A percentile compares a stretch with the other conserved stretches of the same genome.
Evolutionary conservation across 768 basidiomycete genomes (phyloP).

Genomic region (Mycena maculata): DNA sequence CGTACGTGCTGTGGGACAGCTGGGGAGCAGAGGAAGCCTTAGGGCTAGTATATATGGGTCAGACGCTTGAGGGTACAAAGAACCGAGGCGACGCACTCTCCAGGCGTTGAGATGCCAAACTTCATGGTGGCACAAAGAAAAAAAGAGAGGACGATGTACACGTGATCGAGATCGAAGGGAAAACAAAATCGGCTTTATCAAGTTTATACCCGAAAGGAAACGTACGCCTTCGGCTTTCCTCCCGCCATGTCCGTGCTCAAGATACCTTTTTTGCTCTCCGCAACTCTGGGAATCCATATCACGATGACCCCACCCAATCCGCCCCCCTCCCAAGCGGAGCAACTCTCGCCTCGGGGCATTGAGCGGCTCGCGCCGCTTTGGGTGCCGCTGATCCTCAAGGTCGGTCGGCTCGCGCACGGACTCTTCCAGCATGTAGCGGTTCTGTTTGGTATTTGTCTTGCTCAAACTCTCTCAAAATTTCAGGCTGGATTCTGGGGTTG

Average conservation of each 20-base stretch:
- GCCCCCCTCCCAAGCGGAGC: conserved; percentile 34
- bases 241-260: conserved; percentile 35
- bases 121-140: no score
- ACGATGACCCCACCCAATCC: conserved; percentile 43
- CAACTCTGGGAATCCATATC: conserved; percentile 40
- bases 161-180: no score
- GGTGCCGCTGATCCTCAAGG: conserved; percentile 37
- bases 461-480: not conserved
- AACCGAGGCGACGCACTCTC: no score
- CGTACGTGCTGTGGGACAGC: conserved; percentile 7
- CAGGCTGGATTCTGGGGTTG: conserved; percentile 39
- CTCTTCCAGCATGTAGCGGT: conserved; percentile 10
- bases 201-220: no score
- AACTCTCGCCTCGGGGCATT: conserved; percentile 33
- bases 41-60: no score
- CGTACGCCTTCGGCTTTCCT: no score
- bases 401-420: conserved; percentile 6
- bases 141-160: no score
- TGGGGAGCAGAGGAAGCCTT: not conserved
- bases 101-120: no score
- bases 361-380: conserved; percentile 28
- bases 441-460: not conserved
- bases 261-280: conserved; percentile 38
- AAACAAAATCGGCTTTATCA: no score
- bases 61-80: no score